Conservation (phyloP, 352 stramenopile genomes). For the Thalassiosira hispida region DNA sequence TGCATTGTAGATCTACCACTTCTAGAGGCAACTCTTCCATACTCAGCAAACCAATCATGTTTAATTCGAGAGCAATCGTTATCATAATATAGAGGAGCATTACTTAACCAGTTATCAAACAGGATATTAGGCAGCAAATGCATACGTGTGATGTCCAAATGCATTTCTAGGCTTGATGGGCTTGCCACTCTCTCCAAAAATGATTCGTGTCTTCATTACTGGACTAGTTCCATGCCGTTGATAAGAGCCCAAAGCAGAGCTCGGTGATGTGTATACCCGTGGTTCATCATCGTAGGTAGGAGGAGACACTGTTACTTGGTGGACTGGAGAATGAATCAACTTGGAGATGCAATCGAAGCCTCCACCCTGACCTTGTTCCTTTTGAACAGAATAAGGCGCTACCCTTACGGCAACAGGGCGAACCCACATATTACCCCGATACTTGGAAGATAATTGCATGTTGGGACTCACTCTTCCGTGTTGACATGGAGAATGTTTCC, state of each 20-base stretch:
- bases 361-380: too few species aligned
- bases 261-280: not conserved
- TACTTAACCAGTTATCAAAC: too few species aligned
- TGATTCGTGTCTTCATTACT: not conserved
- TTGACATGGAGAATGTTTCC: too few species aligned
- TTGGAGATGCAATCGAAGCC: too few species aligned
- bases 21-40: too few species aligned
- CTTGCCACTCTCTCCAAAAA: constrained; percentile 4
- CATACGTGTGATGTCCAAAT: not conserved
- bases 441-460: too few species aligned
- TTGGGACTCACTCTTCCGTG: too few species aligned
- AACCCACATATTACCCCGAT: not conserved
- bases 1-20: too few species aligned
- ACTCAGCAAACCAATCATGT: too few species aligned
- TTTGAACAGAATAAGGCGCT: too few species aligned
- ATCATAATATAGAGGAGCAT: too few species aligned
- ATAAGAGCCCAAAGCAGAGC: not conserved
- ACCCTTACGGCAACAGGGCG: not conserved
- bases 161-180: constrained; percentile 7
- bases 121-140: not conserved
- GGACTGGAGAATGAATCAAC: constrained; percentile 1
- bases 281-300: not conserved
- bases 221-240: not conserved
- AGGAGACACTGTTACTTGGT: not conserved
- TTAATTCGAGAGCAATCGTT: too few species aligned